Base-by-base conservation (phyloP, 2,329 filamentous ascomycete species). In the Mollisiaceae sp. region DNA sequence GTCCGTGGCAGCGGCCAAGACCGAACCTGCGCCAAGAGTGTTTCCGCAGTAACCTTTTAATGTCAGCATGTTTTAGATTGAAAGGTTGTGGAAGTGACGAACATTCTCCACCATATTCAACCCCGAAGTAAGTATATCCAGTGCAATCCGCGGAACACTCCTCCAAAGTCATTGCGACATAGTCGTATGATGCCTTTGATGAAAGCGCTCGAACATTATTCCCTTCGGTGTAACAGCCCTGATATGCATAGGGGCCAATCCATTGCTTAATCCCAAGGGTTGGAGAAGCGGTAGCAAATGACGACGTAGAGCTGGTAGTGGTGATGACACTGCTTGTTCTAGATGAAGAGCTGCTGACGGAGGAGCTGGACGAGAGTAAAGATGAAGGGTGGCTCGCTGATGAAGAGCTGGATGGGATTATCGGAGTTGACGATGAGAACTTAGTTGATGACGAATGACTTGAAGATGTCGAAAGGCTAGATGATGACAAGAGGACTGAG, bases 181-280 rank as follows among this genome's bases (percentile, higher is more conserved):
- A 66, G 59, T 63, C 39, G 57, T 55, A 65, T 43, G 61, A 69
- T 32, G 67, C 38, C 2, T 54, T 62, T 20, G 50, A 80, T 18
- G 67, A 63, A 8, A 86, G 76, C 5, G 83, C 82, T n/a, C 84
- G 79, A 9, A 67, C 72, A 27, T 75, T 77, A 14, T 75, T 76
- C 5, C 78, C 43, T 20, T 45, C 43, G 4, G 43, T 45, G 43
- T 45, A 45, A 18, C 43, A 45, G 14, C 43, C 43, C 43, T 18
- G 15, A 18, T 18, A 45, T 2, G 14, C 14, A 20, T 45, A 45
- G 2, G 15, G 12, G 8, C 18, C 8, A 18, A 45, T 20, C n/a
- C 73, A 75, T 8, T 76, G 71, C 3, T 45, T 45, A 18, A 20
- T n/a, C 3, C 15, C 15, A 3, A 45, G n/a, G 18, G 43, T 45